Percentiles rank a stretch among this genome's conserved stretches.
Conservation (phyloP, 1,139 yeast species). For the Blastobotrys elegans region DNA sequence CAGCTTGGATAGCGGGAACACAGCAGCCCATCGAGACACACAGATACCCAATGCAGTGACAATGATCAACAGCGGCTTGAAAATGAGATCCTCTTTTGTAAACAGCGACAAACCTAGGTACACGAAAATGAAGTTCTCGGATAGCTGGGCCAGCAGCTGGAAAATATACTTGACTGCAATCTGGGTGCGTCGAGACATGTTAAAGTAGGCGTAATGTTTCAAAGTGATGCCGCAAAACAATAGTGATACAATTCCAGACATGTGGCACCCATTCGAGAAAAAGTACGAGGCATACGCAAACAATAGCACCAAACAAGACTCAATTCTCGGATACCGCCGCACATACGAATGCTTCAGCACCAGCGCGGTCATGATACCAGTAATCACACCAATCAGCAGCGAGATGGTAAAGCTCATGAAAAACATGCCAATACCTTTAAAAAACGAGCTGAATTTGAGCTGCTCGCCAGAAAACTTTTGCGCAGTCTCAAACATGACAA, state of each 20-base stretch:
- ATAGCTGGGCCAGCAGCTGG: conserved; percentile 87
- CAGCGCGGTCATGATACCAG: conserved; percentile 86
- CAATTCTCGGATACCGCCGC: conserved; percentile 91
- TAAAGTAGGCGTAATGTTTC: conserved; percentile 94
- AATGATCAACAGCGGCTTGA: conserved; percentile 87
- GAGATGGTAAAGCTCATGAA: conserved; percentile 91
- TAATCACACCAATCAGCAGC: conserved; percentile 80
- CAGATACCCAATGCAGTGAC: conserved; percentile 88
- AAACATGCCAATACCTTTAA: conserved; percentile 92
- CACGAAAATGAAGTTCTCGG: conserved; percentile 95
- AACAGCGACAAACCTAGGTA: conserved; percentile 90
- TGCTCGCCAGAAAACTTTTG: conserved; percentile 90
- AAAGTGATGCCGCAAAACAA: conserved; percentile 94
- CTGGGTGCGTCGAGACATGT: conserved; percentile 96
- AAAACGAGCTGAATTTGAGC: conserved; percentile 68
- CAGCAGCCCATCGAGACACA: conserved; percentile 95
- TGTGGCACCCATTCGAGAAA: conserved; percentile 97
- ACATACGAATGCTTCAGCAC: conserved; percentile 88
- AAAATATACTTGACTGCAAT: conserved; percentile 93
- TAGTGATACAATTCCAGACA: conserved; percentile 96
- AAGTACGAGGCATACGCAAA: conserved; percentile 96
- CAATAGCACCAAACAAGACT: conserved; percentile 83
- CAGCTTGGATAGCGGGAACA: conserved; percentile 83
- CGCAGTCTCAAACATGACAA: conserved; percentile 98
- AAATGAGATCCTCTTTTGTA: conserved; percentile 92